A percentile compares a stretch with the other conserved stretches of the same genome.
phyloP scores from a whole-genome alignment of 2,329 filamentous ascomycete species.

The Fusarium sambucinum region DNA sequence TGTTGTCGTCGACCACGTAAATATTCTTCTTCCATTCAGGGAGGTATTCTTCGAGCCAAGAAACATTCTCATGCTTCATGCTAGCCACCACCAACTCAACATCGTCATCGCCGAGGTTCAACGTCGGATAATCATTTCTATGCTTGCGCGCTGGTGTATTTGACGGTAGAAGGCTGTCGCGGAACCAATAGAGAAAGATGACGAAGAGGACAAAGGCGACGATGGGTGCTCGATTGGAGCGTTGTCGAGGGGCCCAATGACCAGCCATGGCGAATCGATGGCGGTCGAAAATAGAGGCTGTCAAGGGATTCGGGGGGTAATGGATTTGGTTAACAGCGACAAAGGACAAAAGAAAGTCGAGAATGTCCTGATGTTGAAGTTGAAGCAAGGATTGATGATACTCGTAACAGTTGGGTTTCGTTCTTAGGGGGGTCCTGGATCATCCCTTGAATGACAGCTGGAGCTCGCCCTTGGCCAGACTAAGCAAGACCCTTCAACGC shows the following conservation, averaged over 20 bases:
- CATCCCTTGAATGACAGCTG: slow-evolving; percentile 39
- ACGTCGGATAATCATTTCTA: slow-evolving; percentile 28
- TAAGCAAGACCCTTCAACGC: slow-evolving; percentile 33
- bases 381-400: slow-evolving; percentile 39
- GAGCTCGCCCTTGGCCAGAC: slow-evolving; percentile 22
- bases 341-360: slow-evolving; percentile 23
- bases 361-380: slow-evolving; percentile 9
- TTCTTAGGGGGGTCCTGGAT: slow-evolving; percentile 36
- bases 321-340: background rate
- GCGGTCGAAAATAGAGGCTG: slow-evolving; percentile 14
- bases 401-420: slow-evolving; percentile 18
- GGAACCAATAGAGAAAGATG: slow-evolving; percentile 46
- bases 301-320: background rate
- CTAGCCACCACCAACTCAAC: slow-evolving; percentile 53
- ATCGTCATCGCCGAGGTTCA: slow-evolving; percentile 45
- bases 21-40: slow-evolving; percentile 64
- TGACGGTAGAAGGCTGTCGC: slow-evolving; percentile 41
- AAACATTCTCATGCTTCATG: slow-evolving; percentile 51
- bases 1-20: slow-evolving; percentile 66
- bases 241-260: slow-evolving; percentile 47
- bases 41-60: slow-evolving; percentile 58
- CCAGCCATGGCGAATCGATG: slow-evolving; percentile 38
- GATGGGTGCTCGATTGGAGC: slow-evolving; percentile 46
- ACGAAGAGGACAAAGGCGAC: slow-evolving; percentile 45
- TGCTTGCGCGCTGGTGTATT: slow-evolving; percentile 25